Percentiles rank a stretch among this genome's conserved stretches.
These are phyloP conservation scores for Colletotrichum australisinense DNA, from an alignment of 2,329 filamentous ascomycete genomes.

Conservation along the genomic window DNA sequence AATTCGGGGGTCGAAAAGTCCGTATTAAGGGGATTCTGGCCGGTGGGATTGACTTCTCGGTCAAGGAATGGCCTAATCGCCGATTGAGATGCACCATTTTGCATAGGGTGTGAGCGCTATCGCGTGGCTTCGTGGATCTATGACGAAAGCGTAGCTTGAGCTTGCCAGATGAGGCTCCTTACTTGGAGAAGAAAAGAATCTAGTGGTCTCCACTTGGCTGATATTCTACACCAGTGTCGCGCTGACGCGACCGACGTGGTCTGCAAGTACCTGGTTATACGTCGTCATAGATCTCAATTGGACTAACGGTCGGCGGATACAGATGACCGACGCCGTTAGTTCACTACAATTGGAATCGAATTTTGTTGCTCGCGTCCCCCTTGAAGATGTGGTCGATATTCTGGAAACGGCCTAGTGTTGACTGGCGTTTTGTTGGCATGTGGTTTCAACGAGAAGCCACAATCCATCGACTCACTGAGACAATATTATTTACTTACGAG, in stretches of 20 bases:
- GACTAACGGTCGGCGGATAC: not conserved
- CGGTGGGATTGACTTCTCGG: not conserved
- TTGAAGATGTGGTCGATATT: not conserved
- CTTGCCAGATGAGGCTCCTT: slow-evolving; percentile 16
- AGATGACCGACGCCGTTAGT: not conserved
- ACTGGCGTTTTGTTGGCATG: not conserved
- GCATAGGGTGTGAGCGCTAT: slow-evolving; percentile 8
- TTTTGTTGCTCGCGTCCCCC: slow-evolving; percentile 3
- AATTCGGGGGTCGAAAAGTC: slow-evolving; percentile 28
- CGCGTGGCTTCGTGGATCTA: slow-evolving; percentile 23
- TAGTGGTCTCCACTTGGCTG: slow-evolving; percentile 3
- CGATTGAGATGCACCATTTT: slow-evolving; percentile 5
- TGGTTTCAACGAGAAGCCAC: not conserved
- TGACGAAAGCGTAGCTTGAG: slow-evolving; percentile 27
- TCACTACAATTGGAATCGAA: not conserved
- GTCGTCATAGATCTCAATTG: slow-evolving; percentile 29
- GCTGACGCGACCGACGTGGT: slow-evolving; percentile 25
- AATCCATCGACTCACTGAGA: not conserved
- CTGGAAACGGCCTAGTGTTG: not conserved
- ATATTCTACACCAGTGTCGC: not conserved
- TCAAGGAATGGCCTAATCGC: slow-evolving; percentile 9
- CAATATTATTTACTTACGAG: not conserved
- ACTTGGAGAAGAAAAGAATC: not conserved
- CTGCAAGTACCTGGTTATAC: not conserved
- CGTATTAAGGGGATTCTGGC: not conserved